Conservation (phyloP, 1,139 yeast genomes). For the Candida buenavistaensis region DNA sequence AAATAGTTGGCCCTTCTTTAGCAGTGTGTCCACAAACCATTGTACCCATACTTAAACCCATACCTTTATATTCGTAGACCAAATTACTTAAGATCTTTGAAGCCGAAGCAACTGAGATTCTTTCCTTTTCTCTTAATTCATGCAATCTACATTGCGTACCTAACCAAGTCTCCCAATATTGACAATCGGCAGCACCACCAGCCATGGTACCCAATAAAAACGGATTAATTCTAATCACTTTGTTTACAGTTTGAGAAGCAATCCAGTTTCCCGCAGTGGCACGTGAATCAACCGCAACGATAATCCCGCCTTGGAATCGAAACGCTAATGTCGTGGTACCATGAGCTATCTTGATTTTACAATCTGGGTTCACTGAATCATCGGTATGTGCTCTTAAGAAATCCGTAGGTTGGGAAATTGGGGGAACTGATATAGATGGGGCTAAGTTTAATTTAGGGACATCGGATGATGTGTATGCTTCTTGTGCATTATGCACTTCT, state of each 20-base stretch:
- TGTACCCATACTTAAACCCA: conserved; percentile 99
- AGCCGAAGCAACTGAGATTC: conserved; percentile 96
- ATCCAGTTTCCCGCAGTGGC: conserved; percentile 99
- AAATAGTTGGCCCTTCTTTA: conserved; percentile 93
- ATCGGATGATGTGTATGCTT: conserved; percentile 20
- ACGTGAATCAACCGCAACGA: conserved; percentile 96
- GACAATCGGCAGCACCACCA: conserved; percentile 99
- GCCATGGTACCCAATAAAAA: conserved; percentile 97
- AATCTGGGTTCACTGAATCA: conserved; percentile 88
- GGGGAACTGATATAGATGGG: conserved; percentile 75
- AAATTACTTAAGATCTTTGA: conserved; percentile 88
- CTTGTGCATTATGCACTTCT: conserved; percentile 31
- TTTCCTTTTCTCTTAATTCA: conserved; percentile 89
- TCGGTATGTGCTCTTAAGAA: conserved; percentile 97
- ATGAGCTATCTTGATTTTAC: conserved; percentile 94
- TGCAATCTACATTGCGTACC: conserved; percentile 96
- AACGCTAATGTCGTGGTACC: conserved; percentile 98
- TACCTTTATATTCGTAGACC: conserved; percentile 92
- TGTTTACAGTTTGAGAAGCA: conserved; percentile 96
- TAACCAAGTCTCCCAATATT: conserved; percentile 98
- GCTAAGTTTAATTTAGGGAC: conserved; percentile 41
- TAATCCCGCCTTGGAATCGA: conserved; percentile 92
- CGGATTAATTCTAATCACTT: conserved; percentile 95
- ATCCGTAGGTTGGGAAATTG: conserved; percentile 89
- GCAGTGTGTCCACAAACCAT: conserved; percentile 97